Percentiles rank a stretch among this genome's conserved stretches.
phyloP scores from a whole-genome alignment of 1,284 basidiomycete species.

The Cutaneotrichosporon spelunceum region DNA sequence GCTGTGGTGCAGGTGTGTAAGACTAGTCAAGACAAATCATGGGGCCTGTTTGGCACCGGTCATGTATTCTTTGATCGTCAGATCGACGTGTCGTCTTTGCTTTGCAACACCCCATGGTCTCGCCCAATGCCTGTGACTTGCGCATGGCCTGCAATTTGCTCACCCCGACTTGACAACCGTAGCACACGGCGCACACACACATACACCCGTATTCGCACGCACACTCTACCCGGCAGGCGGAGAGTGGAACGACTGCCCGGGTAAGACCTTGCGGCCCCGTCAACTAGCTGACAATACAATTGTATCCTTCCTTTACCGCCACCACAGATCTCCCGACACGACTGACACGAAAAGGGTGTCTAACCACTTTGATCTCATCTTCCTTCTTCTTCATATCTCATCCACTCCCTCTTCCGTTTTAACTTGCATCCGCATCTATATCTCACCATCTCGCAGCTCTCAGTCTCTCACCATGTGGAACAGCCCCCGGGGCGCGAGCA shows the following conservation, averaged over 20 bases:
- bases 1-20: too few species aligned
- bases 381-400: background rate
- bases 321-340: too few species aligned
- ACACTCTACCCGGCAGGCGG: background rate
- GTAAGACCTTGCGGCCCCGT: too few species aligned
- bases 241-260: background rate
- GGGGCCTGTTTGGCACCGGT: too few species aligned
- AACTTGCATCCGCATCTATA: background rate
- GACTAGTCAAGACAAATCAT: too few species aligned
- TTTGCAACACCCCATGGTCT: too few species aligned
- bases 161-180: too few species aligned
- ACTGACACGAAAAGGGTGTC: background rate
- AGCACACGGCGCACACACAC: background rate
- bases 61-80: too few species aligned
- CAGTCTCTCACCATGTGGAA: background rate
- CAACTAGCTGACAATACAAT: too few species aligned
- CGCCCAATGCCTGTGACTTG: too few species aligned
- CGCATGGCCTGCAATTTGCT: background rate
- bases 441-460: background rate
- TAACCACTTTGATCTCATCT: background rate
- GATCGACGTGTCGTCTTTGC: too few species aligned
- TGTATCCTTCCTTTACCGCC: too few species aligned
- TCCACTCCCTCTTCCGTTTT: background rate
- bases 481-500: background rate
- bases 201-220: background rate